phyloP scores from a whole-genome alignment of 495 filamentous ascomycete genomes.

The Hypomontagnella monticulosa region DNA sequence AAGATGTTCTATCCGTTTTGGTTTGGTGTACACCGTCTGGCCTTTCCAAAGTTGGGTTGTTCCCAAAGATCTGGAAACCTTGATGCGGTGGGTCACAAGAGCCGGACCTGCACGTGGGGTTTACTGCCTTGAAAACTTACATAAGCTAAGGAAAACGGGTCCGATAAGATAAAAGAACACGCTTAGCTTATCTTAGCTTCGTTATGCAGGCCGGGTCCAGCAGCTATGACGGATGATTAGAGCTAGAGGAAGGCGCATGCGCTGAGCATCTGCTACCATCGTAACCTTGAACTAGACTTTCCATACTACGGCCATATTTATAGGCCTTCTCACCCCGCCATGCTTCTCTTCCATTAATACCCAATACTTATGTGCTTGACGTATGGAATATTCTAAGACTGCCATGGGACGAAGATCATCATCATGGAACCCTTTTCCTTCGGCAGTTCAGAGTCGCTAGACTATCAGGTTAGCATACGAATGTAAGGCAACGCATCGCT shows the following conservation, averaged over 20 bases:
- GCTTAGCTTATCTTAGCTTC: too few relatives aligned
- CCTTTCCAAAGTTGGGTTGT: slow-evolving; percentile 4
- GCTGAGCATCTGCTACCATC: too few relatives aligned
- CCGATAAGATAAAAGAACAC: too few relatives aligned
- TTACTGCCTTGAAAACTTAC: too few relatives aligned
- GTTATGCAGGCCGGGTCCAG: too few relatives aligned
- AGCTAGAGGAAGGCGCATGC: too few relatives aligned
- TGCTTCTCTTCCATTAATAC: neutral
- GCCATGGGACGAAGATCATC: slow-evolving; percentile 13
- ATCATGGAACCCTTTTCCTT: slow-evolving; percentile 95
- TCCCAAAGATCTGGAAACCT: slow-evolving; percentile 24
- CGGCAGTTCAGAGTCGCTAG: slow-evolving; percentile 81
- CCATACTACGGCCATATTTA: neutral
- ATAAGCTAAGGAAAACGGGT: too few relatives aligned
- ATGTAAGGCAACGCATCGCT: slow-evolving; percentile 64
- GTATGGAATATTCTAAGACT: slow-evolving; percentile 1
- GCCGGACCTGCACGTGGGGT: too few relatives aligned
- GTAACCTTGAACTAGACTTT: neutral
- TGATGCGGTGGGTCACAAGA: too few relatives aligned
- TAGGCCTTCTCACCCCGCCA: neutral
- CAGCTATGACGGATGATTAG: too few relatives aligned
- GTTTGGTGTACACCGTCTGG: slow-evolving; percentile 4
- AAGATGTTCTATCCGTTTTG: slow-evolving; percentile 4
- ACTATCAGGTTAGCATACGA: slow-evolving; percentile 82
- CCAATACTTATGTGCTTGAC: neutral